A percentile compares a stretch with the other conserved stretches of the same genome.
phyloP scores from a whole-genome alignment of 495 filamentous ascomycete species.

The Penicillium canescens region DNA sequence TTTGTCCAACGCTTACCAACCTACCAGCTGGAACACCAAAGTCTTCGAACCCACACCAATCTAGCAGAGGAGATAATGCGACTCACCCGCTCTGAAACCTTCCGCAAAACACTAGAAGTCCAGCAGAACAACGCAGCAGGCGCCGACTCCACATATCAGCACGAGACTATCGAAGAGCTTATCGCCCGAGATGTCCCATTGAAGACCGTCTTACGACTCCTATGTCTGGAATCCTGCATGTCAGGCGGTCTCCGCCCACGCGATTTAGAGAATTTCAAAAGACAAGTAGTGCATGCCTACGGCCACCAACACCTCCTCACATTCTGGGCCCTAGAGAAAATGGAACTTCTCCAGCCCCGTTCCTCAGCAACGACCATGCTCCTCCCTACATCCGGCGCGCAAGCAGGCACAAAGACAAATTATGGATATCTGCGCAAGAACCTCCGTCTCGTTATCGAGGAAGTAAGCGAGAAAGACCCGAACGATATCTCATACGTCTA shows the following conservation, averaged over 20 bases:
- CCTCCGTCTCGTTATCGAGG: constrained; percentile 88
- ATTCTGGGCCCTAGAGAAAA: constrained; percentile 83
- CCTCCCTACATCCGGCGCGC: constrained; percentile 61
- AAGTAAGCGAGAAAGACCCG: constrained; percentile 96
- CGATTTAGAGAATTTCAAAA: constrained; percentile 86
- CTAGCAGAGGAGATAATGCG: constrained; percentile 95
- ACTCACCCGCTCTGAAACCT: constrained; percentile 81
- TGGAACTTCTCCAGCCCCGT: constrained; percentile 76
- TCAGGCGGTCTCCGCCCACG: constrained; percentile 82
- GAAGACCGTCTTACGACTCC: constrained; percentile 73
- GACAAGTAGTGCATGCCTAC: constrained; percentile 86
- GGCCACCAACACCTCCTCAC: constrained; percentile 93
- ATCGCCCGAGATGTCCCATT: constrained; percentile 83
- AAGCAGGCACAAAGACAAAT: constrained; percentile 72
- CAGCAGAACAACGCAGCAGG: constrained; percentile 96
- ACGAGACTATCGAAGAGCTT: constrained; percentile 88
- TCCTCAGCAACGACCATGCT: constrained; percentile 69
- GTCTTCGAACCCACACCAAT: constrained; percentile 84
- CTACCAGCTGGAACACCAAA: constrained; percentile 92
- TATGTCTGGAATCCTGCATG: constrained; percentile 91
- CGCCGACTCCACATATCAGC: constrained; percentile 81
- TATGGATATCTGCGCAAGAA: constrained; percentile 84
- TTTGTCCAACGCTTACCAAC: constrained; percentile 90
- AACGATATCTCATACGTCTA: constrained; percentile 97
- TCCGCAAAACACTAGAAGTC: constrained; percentile 84